Evolutionary conservation across 2,329 filamentous ascomycete species (phyloP).

Genomic region (Ceratocystis papillata): DNA sequence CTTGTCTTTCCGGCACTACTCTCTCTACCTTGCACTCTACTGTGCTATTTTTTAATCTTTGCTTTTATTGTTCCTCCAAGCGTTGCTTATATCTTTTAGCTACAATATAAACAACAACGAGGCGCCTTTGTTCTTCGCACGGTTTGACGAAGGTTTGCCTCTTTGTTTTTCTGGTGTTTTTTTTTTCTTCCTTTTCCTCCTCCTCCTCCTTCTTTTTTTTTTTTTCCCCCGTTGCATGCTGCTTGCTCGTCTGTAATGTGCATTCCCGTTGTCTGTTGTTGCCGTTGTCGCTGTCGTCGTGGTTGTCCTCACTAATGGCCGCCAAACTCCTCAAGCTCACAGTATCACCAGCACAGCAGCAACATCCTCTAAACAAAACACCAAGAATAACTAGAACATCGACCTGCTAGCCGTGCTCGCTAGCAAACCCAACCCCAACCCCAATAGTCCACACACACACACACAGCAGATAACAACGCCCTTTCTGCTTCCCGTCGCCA

Average conservation of each 20-base stretch:
- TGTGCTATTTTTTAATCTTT: neutral
- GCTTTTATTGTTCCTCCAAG: slow-evolving; percentile 3
- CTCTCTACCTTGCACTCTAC: neutral
- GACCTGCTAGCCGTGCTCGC: neutral
- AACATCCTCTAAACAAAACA: neutral
- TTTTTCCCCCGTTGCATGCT: neutral
- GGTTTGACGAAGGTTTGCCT: slow-evolving; percentile 1
- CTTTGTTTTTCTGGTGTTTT: slow-evolving; percentile 5
- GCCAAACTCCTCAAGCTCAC: neutral
- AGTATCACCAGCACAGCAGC: neutral
- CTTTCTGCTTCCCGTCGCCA: neutral
- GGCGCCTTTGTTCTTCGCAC: slow-evolving; percentile 7
- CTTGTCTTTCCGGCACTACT: slow-evolving; percentile 2
- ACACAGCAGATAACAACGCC: neutral
- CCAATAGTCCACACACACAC: too few relatives aligned
- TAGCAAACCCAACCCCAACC: neutral
- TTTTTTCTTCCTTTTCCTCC: neutral
- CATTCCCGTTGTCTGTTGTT: slow-evolving; percentile 8
- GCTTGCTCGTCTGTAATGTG: slow-evolving; percentile 3
- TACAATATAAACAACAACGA: slow-evolving; percentile 11
- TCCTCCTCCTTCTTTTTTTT: neutral
- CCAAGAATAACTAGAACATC: neutral
- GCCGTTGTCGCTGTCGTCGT: slow-evolving; percentile 10
- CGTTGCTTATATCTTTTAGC: neutral
- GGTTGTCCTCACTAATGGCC: slow-evolving; percentile 2